phyloP scores from a whole-genome alignment of 805 yeast species.

The Wickerhamomyces bisporus region DNA sequence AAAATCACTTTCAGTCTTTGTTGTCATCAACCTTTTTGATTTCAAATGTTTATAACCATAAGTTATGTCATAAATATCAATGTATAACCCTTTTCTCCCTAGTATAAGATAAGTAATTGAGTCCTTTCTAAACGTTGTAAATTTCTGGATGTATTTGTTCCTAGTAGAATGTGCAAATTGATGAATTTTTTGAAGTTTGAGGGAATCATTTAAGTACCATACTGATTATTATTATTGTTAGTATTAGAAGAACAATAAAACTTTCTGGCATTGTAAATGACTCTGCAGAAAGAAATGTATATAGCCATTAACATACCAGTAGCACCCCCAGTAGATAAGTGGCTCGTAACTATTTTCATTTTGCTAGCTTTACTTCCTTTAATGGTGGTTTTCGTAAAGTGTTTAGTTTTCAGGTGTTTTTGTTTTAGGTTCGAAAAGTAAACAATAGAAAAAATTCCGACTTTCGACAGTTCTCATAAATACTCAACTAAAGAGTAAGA shows the following conservation, averaged over 20 bases:
- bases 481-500: no score
- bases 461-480: neutral
- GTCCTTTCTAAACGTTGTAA: slow-evolving; percentile 6
- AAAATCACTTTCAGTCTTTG: slow-evolving; percentile 18
- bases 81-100: slow-evolving; percentile 14
- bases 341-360: neutral
- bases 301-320: slow-evolving; percentile 1
- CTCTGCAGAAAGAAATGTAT: no score
- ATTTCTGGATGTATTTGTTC: slow-evolving; percentile 11
- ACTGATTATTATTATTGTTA: slow-evolving; percentile 1
- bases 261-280: no score
- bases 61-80: slow-evolving; percentile 12
- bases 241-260: no score
- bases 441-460: neutral
- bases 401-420: neutral
- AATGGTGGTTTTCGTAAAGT: neutral
- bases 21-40: slow-evolving; percentile 16
- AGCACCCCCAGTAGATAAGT: slow-evolving; percentile 3
- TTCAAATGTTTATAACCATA: slow-evolving; percentile 5
- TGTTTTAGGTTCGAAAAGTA: slow-evolving; percentile 1
- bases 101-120: slow-evolving; percentile 6
- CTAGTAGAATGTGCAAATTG: slow-evolving; percentile 10
- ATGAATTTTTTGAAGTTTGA: slow-evolving; percentile 4
- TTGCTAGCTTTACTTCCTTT: no score
- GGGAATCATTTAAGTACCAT: slow-evolving; percentile 7